A percentile compares a stretch with the other conserved stretches of the same genome.
phyloP scores from a whole-genome alignment of 1,284 basidiomycete species.

The Bjerkandera adusta region DNA sequence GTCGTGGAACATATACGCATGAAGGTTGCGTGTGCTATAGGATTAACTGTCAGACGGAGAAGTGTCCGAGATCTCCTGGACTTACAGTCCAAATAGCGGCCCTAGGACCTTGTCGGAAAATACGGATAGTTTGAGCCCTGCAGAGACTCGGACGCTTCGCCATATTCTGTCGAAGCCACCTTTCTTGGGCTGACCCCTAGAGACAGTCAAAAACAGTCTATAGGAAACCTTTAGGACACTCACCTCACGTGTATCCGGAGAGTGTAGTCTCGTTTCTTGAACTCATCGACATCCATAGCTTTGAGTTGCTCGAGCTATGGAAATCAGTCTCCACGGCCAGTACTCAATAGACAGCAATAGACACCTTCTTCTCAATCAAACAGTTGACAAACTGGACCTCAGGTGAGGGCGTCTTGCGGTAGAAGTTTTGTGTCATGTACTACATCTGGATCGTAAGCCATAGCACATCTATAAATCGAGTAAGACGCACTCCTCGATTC shows the following conservation, averaged over 20 bases:
- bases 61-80: neutral
- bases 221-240: no score
- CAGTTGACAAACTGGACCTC: constrained; percentile 3
- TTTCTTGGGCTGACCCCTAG: constrained; percentile 3
- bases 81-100: constrained; percentile 17
- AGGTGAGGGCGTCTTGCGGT: neutral
- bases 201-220: no score
- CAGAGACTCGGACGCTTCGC: constrained; percentile 15
- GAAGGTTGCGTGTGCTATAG: constrained; percentile 15
- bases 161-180: neutral
- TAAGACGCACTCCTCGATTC: neutral
- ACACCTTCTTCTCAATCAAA: constrained; percentile 15
- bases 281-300: constrained; percentile 10
- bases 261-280: constrained; percentile 13
- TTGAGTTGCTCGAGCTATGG: constrained; percentile 5
- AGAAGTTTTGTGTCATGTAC: neutral
- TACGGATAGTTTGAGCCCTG: constrained; percentile 13
- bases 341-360: neutral
- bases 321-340: neutral
- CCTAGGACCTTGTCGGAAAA: constrained; percentile 18
- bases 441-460: neutral
- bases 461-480: neutral
- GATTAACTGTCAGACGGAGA: no score
- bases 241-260: constrained; percentile 6
- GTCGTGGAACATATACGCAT: constrained; percentile 15